A percentile compares a stretch with the other conserved stretches of the same genome.
Evolutionary conservation across 192 early-diverging fungal species (phyloP).

Genomic region (Diversispora epigaea): DNA sequence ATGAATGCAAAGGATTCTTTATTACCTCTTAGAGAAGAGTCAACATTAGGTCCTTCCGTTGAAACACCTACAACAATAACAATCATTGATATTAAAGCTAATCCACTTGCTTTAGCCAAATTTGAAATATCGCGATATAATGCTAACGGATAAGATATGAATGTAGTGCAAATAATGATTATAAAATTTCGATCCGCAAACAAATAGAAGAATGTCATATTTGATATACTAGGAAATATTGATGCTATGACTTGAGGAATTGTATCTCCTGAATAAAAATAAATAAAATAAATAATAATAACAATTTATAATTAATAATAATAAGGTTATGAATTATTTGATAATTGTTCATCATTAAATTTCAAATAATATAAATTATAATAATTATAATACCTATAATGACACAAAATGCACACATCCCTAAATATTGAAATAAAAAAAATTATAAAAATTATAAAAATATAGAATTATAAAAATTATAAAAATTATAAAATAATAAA

Average conservation of each 20-base stretch:
- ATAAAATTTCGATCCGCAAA: slow-evolving; percentile 71
- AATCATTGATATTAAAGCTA: slow-evolving; percentile 80
- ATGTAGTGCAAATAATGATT: slow-evolving; percentile 73
- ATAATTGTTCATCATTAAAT: too few relatives aligned
- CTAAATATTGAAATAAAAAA: neutral
- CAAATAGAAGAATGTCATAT: slow-evolving; percentile 56
- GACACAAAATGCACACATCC: slow-evolving; percentile 27
- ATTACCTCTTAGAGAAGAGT: slow-evolving; percentile 53
- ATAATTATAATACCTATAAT: slow-evolving; percentile 23
- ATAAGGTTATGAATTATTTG: too few relatives aligned
- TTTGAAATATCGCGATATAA: slow-evolving; percentile 85
- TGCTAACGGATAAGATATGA: slow-evolving; percentile 81
- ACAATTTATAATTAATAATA: neutral
- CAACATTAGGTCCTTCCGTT: slow-evolving; percentile 65
- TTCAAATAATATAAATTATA: too few relatives aligned
- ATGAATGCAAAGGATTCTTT: slow-evolving; percentile 42
- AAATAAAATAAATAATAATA: neutral
- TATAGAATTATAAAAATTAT: neutral
- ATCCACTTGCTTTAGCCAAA: slow-evolving; percentile 83
- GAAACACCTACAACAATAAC: slow-evolving; percentile 73
- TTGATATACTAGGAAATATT: slow-evolving; percentile 58
- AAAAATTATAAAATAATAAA: neutral
- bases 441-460: neutral
- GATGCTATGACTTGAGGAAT: slow-evolving; percentile 79
- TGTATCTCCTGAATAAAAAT: slow-evolving; percentile 74